These are phyloP conservation scores for Pichia cactophila DNA, from an alignment of 1,139 yeast genomes.

Conservation along the genomic window DNA sequence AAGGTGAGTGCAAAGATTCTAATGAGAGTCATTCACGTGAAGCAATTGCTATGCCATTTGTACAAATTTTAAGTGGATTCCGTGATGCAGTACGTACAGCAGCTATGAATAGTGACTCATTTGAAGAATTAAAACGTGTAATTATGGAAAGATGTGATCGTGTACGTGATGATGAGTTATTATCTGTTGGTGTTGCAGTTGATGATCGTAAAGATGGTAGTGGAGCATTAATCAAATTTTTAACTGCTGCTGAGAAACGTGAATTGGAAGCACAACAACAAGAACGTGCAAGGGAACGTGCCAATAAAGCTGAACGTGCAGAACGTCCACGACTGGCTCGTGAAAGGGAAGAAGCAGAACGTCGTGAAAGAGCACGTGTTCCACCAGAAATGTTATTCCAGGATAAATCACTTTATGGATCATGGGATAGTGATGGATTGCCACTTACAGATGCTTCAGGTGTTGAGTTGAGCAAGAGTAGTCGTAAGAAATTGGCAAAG, in stretches of 20 bases:
- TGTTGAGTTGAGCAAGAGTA: slow-evolving; percentile 82
- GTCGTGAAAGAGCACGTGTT: slow-evolving; percentile 19
- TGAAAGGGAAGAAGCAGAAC: slow-evolving; percentile 47
- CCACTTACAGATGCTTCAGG: slow-evolving; percentile 77
- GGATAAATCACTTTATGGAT: slow-evolving; percentile 39
- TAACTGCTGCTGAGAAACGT: slow-evolving; percentile 58
- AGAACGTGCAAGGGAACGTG: slow-evolving; percentile 41
- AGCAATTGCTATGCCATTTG: slow-evolving; percentile 70
- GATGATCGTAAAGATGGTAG: slow-evolving; percentile 80
- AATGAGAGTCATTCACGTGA: slow-evolving; percentile 36
- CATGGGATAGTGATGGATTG: slow-evolving; percentile 80
- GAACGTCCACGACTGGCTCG: slow-evolving; percentile 59
- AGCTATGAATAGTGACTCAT: slow-evolving; percentile 61
- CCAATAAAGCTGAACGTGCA: slow-evolving; percentile 29
- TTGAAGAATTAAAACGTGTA: slow-evolving; percentile 32
- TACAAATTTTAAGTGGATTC: slow-evolving; percentile 67
- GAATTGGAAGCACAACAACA: slow-evolving; percentile 58
- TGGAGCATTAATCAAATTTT: slow-evolving; percentile 73
- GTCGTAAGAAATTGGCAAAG: slow-evolving; percentile 72
- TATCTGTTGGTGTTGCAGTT: slow-evolving; percentile 70
- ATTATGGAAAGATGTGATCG: slow-evolving; percentile 48
- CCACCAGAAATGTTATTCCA: slow-evolving; percentile 70
- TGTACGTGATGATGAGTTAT: slow-evolving; percentile 55
- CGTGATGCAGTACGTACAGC: slow-evolving; percentile 71
- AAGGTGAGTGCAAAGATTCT: slow-evolving; percentile 15